Base-by-base conservation (phyloP, 116 monocot genomes). In the Papilionanthe hybrid region DNA sequence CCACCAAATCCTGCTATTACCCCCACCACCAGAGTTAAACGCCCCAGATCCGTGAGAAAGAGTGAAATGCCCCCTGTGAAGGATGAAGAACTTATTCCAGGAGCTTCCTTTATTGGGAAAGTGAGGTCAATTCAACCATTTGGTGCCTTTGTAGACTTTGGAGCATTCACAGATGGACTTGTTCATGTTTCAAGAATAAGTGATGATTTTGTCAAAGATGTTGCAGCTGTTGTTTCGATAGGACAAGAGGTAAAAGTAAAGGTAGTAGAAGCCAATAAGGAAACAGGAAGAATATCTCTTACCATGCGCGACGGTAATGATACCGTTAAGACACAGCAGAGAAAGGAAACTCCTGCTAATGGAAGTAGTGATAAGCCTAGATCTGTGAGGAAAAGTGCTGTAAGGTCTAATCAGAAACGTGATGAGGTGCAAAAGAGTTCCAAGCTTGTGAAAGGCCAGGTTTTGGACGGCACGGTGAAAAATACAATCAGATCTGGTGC, bases 141-240 rank as follows among this genome's bases (percentile, higher is more conserved):
- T 86, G 99, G 99, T 83, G 87, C 90, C 44, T 99, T 99, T 84
- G 86, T 99, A 55, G 95, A 99, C 74, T 85, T 99, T 88, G 99
- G 99, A 71, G 91, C 95, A 30, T 99, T 89, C 84, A 91, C 92
- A 37, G 92, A 99, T 78, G 99, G 99, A n/a, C 77, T 99, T 25
- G 95, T 99, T 28, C 99, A 99, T 87, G 87, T 99, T 75, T 99
- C 99, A 22, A 87, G 88, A 75, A 80, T 99, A 84, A 99, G 99
- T 77, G 86, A 90, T 73, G 92, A 75, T 9, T 95, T 80, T 84
- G 99, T 99, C 42, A 90, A 93, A 84, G 99, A 95, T 87, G 93
- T 95, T 9, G 81, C 75, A 7, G 27, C 82, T 42, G 57, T 92
- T 80, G 88, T 99, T 76, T 91, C 93, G 72, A 74, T 95, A 79